Percentiles rank a stretch among this genome's conserved stretches.
phyloP scores from a whole-genome alignment of 163 green algal species.

The Smithsoniella earleae region DNA sequence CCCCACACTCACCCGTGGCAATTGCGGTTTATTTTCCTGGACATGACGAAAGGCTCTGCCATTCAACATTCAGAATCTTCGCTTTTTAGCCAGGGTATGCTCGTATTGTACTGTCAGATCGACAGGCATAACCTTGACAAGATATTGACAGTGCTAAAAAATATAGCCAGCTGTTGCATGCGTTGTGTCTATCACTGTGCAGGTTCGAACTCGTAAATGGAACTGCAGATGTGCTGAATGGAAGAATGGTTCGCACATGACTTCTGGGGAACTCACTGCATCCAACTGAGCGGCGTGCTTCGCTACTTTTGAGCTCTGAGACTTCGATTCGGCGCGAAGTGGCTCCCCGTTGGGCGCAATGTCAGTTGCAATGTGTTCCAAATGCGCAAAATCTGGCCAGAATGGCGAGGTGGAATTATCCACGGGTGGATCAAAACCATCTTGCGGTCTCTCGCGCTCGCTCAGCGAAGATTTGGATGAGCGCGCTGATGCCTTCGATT shows the following conservation, averaged over 20 bases:
- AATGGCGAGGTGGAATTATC: conserved; percentile 54
- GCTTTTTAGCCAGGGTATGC: neutral
- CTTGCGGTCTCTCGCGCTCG: conserved; percentile 37
- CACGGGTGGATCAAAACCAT: conserved; percentile 43
- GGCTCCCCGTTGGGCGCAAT: too few relatives aligned
- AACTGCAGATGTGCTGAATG: too few relatives aligned
- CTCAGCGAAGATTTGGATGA: neutral
- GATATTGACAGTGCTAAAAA: too few relatives aligned
- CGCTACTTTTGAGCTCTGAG: too few relatives aligned
- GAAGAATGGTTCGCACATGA: too few relatives aligned
- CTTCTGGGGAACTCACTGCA: too few relatives aligned
- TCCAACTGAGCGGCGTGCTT: too few relatives aligned
- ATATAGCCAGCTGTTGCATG: too few relatives aligned
- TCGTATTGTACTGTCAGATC: neutral
- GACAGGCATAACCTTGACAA: neutral
- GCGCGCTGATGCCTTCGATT: too few relatives aligned
- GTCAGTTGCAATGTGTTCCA: conserved; percentile 29
- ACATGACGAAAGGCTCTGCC: neutral
- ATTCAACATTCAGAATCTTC: neutral
- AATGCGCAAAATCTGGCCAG: conserved; percentile 32
- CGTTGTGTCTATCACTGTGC: too few relatives aligned
- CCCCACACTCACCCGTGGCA: neutral
- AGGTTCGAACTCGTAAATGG: too few relatives aligned
- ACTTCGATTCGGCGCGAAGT: too few relatives aligned
- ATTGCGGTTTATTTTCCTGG: neutral